Percentiles rank a stretch among this genome's conserved stretches.
Evolutionary conservation across 129 eudicot genomes (phyloP).

Genomic region (Artemisia argyi): DNA sequence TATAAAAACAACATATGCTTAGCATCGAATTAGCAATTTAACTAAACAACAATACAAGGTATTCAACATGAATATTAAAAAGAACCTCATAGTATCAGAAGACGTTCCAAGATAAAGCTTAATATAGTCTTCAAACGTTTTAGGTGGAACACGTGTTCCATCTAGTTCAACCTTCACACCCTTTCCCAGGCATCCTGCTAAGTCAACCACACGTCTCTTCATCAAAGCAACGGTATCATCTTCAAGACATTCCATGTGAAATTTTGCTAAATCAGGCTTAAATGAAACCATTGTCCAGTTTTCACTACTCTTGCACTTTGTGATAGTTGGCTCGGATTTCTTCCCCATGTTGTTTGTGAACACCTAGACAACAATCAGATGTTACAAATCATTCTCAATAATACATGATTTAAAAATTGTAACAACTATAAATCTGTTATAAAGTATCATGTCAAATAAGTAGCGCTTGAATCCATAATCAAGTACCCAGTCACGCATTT

Average conservation of each 20-base stretch:
- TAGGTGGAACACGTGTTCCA: conserved; percentile 66
- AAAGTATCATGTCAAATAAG: background rate
- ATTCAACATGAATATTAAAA: background rate
- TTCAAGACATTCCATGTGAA: conserved; percentile 70
- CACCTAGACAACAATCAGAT: conserved; percentile 45
- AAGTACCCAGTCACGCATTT: too few species aligned
- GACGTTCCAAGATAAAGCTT: conserved; percentile 60
- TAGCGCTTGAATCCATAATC: background rate
- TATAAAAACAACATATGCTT: conserved; percentile 21
- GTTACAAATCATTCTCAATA: background rate
- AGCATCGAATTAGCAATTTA: background rate
- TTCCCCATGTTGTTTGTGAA: conserved; percentile 81
- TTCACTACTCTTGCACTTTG: conserved; percentile 80
- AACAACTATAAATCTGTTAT: background rate
- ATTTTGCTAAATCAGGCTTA: conserved; percentile 84
- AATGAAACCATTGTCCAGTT: conserved; percentile 95
- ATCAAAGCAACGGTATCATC: conserved; percentile 93
- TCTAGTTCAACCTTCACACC: conserved; percentile 76
- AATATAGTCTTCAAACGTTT: conserved; percentile 68
- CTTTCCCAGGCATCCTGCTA: conserved; percentile 91
- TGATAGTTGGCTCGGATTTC: conserved; percentile 66
- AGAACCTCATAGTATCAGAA: conserved; percentile 39
- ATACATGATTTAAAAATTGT: too few species aligned
- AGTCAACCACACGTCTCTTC: conserved; percentile 88
- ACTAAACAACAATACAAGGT: background rate